Evolutionary conservation across 1,284 basidiomycete species (phyloP), one percentile per base, ranked within the genome.

Genomic region (Exsudoporus floridanus): DNA sequence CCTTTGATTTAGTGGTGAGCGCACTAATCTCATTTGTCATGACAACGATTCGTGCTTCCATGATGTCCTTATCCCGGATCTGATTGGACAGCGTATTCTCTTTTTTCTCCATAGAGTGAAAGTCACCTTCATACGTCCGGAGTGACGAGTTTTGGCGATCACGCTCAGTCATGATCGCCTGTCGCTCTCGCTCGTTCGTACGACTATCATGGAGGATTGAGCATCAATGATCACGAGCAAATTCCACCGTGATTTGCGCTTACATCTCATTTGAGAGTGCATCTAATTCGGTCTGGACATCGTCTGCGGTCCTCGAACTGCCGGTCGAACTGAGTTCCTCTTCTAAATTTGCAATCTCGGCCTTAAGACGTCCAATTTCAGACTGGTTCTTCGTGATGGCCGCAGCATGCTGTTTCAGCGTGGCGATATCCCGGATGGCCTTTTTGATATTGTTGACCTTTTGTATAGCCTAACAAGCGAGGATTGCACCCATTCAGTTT

Each of bases 261-360:
- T 59, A 96, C 94, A 94, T 78, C 49, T 88, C 76, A 18, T 70
- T 71, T 1, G 79, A 75, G 31, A 94, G 62, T 5, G 72, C 71
- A 49, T 88, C 82, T 7, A 95, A 74, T 62, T 94, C 86, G 23
- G 66, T 72, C 66, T 96, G 90, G 3, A 97, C 86, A 46, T 94
- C 92, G 44, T 93, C 90, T 1, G 83, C 81, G 0, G 92, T 94
- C 70, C 86, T 91, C 7, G 82, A 80, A 13, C 86, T 88, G 3
- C 93, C 94, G 2, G 83, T 84, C 5, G 79, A 73, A 21, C 79
- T 74, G 12, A 98, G 76, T 36, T 88, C 84, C 33, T 74, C 74
- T 69, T 96, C 90, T 35, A 93, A 74, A 40, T 75, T 72, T n/a
- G 70, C 56, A 35, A 90, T 81, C 41, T 93, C 90, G 35, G 78